Conservation (phyloP, 805 yeast species). For the Saturnispora halmiae region DNA sequence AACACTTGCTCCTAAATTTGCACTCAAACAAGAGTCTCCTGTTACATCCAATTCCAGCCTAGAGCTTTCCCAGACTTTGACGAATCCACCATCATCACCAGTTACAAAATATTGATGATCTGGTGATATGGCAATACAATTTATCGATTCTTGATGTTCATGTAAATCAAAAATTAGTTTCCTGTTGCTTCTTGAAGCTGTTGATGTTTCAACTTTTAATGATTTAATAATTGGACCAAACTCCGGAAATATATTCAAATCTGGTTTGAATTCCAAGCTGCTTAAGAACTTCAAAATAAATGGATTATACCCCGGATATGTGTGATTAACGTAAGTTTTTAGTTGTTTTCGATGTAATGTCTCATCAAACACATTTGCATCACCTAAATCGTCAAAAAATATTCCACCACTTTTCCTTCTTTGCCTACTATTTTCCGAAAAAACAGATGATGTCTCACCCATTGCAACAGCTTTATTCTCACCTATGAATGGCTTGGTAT, state of each 20-base stretch:
- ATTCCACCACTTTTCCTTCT: conserved; percentile 3
- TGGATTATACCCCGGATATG: conserved; percentile 61
- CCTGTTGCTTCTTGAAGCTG: neutral
- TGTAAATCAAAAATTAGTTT: conserved; percentile 50
- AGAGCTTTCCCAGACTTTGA: conserved; percentile 71
- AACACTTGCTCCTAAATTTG: conserved; percentile 42
- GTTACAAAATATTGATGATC: conserved; percentile 61
- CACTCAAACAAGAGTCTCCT: conserved; percentile 38
- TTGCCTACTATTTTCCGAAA: neutral
- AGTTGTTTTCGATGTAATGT: conserved; percentile 20
- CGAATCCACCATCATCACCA: conserved; percentile 64
- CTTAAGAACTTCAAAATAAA: conserved; percentile 50
- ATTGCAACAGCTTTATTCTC: conserved; percentile 18
- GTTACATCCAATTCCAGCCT: conserved; percentile 56
- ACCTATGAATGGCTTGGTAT: conserved; percentile 11
- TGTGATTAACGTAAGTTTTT: conserved; percentile 32
- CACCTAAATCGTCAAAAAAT: conserved; percentile 17
- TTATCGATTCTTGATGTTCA: conserved; percentile 54
- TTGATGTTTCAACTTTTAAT: neutral
- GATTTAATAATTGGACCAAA: conserved; percentile 41
- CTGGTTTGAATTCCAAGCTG: conserved; percentile 46
- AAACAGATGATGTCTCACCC: conserved; percentile 17
- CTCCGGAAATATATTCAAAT: conserved; percentile 52
- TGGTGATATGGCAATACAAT: conserved; percentile 48
- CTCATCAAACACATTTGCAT: conserved; percentile 22